phyloP scores from a whole-genome alignment of 306 rosid genomes.

The Sindora glabra region DNA sequence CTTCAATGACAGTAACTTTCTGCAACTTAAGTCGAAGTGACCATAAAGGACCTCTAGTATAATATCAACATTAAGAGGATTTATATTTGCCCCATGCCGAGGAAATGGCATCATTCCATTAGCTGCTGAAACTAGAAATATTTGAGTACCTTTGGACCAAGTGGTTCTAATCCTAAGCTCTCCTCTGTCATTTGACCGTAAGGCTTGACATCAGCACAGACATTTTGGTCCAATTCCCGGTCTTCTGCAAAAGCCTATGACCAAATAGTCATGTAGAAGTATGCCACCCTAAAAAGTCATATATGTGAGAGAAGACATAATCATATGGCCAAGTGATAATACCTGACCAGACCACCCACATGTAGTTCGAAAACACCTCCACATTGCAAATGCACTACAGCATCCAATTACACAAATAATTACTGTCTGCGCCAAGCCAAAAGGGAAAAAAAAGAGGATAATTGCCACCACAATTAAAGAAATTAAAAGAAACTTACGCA shows the following conservation, averaged over 20 bases:
- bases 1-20: not conserved
- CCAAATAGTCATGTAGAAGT: slow-evolving; percentile 16
- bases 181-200: slow-evolving; percentile 36
- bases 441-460: not conserved
- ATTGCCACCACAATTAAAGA: not conserved
- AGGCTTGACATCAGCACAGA: slow-evolving; percentile 12
- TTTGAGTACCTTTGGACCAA: slow-evolving; percentile 56
- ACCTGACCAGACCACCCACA: slow-evolving; percentile 89
- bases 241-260: slow-evolving; percentile 58
- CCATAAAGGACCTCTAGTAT: not conserved
- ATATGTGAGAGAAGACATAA: slow-evolving; percentile 5
- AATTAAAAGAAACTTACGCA: slow-evolving; percentile 37
- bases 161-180: slow-evolving; percentile 60
- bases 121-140: not conserved
- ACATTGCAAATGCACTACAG: slow-evolving; percentile 72
- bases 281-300: slow-evolving; percentile 3
- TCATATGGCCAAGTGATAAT: slow-evolving; percentile 11
- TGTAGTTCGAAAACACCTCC: slow-evolving; percentile 73
- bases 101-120: not conserved
- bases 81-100: not conserved
- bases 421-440: slow-evolving; percentile 13
- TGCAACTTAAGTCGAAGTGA: not conserved
- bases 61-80: not conserved
- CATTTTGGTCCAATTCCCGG: slow-evolving; percentile 21
- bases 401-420: slow-evolving; percentile 13